Evolutionary conservation across 2,329 filamentous ascomycete genomes (phyloP), one percentile per base, ranked within the genome.

Genomic region (Aspergillus neoniger): DNA sequence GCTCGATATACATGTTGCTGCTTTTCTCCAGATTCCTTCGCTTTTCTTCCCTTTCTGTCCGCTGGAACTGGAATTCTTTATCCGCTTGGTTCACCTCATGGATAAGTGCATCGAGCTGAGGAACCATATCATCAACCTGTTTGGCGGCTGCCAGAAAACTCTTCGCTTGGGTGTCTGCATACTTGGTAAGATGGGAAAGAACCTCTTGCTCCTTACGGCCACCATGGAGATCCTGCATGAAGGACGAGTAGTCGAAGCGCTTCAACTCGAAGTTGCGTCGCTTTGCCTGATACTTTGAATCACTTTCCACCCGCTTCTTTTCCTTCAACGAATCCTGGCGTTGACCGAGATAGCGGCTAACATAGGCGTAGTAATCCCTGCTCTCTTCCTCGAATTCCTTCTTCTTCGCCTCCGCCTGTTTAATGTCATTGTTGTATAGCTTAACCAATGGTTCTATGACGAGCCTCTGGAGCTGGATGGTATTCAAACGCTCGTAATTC

Each of bases 121-220:
- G 95, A 17, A 96, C 82, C 77, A 96, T 86, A 21, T 84, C 86
- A 65, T 96, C 93, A 53, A 99, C 89, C 75, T 90, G 96, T 76
- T 93, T 93, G 12, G 94, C 90, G 0, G 93, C 90, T 1, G 85
- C 81, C 55, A 98, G 81, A 71, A 96, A 98, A 61, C 86, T 88
- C 69, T 86, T 89, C 15, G 95, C 91, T 73, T 99, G 95, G 3
- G 89, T 87, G 73, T 96, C 92, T 9, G 96, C 96, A 74, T 93
- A 99, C 73, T 90, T 94, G 1, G 95, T 99, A 32, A 99, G 83
- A 72, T 97, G 91, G 1, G 94, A 98, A 30, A 99, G 79, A 4
- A 99, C 91, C 74, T 99, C 95, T 72, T 98, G 95, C 70, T 99
- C 95, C 75, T 98, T 99, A 64, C 95, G 89, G n/a, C 95, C 95